Conservation (phyloP, 768 basidiomycete genomes). For the Psilocybe cubensis region DNA sequence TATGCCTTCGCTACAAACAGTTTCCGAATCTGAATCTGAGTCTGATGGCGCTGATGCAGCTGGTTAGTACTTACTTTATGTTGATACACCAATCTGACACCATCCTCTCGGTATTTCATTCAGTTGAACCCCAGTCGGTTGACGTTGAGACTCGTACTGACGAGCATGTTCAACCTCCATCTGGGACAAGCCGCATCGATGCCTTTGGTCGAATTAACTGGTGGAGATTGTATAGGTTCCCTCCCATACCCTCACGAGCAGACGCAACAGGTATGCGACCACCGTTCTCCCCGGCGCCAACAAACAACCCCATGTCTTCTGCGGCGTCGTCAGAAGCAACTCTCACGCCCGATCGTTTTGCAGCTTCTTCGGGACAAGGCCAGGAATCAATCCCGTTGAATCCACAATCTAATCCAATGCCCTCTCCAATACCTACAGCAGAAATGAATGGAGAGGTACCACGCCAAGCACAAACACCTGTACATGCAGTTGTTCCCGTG, state of each 20-base stretch:
- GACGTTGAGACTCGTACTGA: neutral
- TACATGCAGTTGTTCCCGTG: conserved; percentile 71
- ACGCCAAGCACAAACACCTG: conserved; percentile 14
- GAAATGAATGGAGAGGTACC: neutral
- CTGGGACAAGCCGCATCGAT: conserved; percentile 27
- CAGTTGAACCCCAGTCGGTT: conserved; percentile 10
- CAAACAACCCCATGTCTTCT: neutral
- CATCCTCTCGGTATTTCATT: conserved; percentile 18
- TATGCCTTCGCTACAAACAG: conserved; percentile 35
- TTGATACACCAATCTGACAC: neutral
- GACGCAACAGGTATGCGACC: conserved; percentile 18
- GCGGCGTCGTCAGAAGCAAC: neutral
- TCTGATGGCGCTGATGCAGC: conserved; percentile 29
- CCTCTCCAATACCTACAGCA: conserved; percentile 7
- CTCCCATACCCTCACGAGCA: conserved; percentile 53
- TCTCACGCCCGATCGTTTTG: neutral
- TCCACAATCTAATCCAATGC: neutral
- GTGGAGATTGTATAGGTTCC: conserved; percentile 87
- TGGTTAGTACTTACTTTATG: conserved; percentile 1
- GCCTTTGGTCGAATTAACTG: conserved; percentile 63
- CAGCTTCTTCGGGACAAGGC: conserved; percentile 4
- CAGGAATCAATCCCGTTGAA: conserved; percentile 6
- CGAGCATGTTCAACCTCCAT: neutral
- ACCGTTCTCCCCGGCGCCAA: neutral
- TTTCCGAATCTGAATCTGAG: conserved; percentile 43